Percentiles rank a stretch among this genome's conserved stretches.
Evolutionary conservation across 1,139 yeast species (phyloP).

Genomic region (Saccharomyces uvarum): DNA sequence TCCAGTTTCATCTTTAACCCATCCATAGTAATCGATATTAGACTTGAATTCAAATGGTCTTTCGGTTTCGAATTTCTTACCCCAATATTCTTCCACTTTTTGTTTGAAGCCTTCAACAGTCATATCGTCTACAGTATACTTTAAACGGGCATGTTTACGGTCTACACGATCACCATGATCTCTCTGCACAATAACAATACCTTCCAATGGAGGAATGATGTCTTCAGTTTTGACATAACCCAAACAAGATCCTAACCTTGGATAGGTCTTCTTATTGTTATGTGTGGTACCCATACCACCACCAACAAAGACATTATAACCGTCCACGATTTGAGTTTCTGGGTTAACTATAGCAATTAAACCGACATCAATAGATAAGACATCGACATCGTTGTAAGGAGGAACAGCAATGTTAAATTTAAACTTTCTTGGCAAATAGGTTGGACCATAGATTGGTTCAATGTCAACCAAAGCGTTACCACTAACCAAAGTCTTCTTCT

Average conservation of each 20-base stretch:
- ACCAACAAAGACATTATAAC: slow-evolving; percentile 86
- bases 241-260: slow-evolving; percentile 82
- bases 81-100: slow-evolving; percentile 79
- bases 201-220: slow-evolving; percentile 74
- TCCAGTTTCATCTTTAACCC: slow-evolving; percentile 86
- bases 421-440: slow-evolving; percentile 91
- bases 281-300: slow-evolving; percentile 99
- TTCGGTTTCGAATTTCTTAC: slow-evolving; percentile 63
- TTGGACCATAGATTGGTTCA: slow-evolving; percentile 83
- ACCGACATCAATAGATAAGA: slow-evolving; percentile 92
- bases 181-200: slow-evolving; percentile 88
- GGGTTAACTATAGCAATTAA: slow-evolving; percentile 78
- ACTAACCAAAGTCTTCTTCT: slow-evolving; percentile 73
- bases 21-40: slow-evolving; percentile 86
- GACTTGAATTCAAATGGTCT: slow-evolving; percentile 71
- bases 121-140: slow-evolving; percentile 90
- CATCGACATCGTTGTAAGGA: slow-evolving; percentile 95
- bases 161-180: slow-evolving; percentile 92
- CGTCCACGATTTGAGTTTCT: slow-evolving; percentile 46
- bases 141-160: slow-evolving; percentile 96
- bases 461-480: slow-evolving; percentile 78
- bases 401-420: slow-evolving; percentile 93
- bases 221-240: slow-evolving; percentile 69
- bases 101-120: slow-evolving; percentile 74
- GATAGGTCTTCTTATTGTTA: slow-evolving; percentile 93